Evolutionary conservation across 164 flowering plant species (phyloP), one percentile per base, ranked within the genome.

Genomic region (Vitis riparia): DNA sequence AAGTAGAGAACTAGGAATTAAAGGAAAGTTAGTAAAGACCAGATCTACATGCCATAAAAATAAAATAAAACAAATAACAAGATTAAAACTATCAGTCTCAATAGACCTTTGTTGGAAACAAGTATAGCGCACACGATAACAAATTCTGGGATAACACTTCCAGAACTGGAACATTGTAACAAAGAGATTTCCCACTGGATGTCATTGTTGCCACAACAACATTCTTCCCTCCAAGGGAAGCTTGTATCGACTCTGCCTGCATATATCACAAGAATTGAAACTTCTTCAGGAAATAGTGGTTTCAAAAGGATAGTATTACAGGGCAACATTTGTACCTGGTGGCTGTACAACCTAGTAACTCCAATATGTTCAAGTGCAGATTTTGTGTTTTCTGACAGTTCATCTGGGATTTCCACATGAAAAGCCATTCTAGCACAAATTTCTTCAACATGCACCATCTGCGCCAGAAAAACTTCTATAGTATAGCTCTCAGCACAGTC

Each of bases 151-250:
- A 84, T 75, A 95, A 69, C 57, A 62, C 86, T 81, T 95, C 97
- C 55, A 95, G 73, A 69, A 95, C 98, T 77, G 99, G 98, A 63
- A 95, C 53, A 78, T 95, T 95, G 78, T 90, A 95, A 79, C 99
- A 95, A 76, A 95, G 90, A 67, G 99, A 95, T 78, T 95, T 95
- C 69, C 99, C 99, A 81, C 99, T 95, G 8, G 99, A 92, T 66
- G 98, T 92, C 92, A 88, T 85, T 66, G 99, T 95, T 51, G 99
- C 89, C 51, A 95, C 94, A 62, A 86, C 88, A 63, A 95, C 96
- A 84, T 86, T 82, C 79, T 89, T 88, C 52, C 92, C 87, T 67
- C 88, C 71, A 72, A 91, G 89, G 44, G 92, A 90, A 67, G 94
- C 92, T 67, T 74, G 67, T 71, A 95, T 82, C 30, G 99, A 85